Percentiles rank a stretch among this genome's conserved stretches.
These are phyloP conservation scores for Pseudonitzschia multistriata DNA, from an alignment of 108 stramenopile genomes.

Conservation along the genomic window DNA sequence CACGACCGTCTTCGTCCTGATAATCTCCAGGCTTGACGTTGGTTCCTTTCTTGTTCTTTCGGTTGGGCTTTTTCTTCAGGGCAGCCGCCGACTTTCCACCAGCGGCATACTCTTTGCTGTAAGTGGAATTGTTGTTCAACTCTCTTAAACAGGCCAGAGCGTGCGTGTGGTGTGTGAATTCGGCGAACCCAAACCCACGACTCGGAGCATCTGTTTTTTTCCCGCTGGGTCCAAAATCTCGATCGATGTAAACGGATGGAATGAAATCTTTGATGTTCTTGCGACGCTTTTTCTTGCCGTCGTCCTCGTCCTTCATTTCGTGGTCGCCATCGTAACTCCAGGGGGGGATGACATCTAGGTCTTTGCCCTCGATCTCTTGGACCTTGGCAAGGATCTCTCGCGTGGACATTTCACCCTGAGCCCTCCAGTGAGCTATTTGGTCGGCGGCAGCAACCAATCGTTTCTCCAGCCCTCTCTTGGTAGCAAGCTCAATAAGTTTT, in stretches of 20 bases:
- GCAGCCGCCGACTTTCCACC: slow-evolving; percentile 63
- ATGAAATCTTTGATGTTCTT: slow-evolving; percentile 83
- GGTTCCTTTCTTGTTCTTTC: slow-evolving; percentile 28
- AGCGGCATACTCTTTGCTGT: slow-evolving; percentile 64
- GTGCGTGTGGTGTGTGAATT: slow-evolving; percentile 94
- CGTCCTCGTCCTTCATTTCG: not conserved
- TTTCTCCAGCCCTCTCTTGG: slow-evolving; percentile 66
- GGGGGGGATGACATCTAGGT: slow-evolving; percentile 21
- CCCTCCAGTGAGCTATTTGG: slow-evolving; percentile 75
- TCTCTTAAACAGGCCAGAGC: slow-evolving; percentile 94
- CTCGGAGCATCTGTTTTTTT: slow-evolving; percentile 57
- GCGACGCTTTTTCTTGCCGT: slow-evolving; percentile 1
- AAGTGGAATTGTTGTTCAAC: slow-evolving; percentile 95
- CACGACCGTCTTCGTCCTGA: slow-evolving; percentile 53
- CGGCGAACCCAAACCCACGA: slow-evolving; percentile 98
- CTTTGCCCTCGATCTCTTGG: slow-evolving; percentile 30
- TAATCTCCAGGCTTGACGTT: slow-evolving; percentile 30
- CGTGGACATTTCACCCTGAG: slow-evolving; percentile 65
- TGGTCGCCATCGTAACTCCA: slow-evolving; percentile 25
- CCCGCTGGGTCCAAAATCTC: slow-evolving; percentile 58
- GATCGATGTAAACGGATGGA: slow-evolving; percentile 81
- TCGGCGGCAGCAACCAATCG: slow-evolving; percentile 78
- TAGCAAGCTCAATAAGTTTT: slow-evolving; percentile 65
- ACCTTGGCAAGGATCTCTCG: slow-evolving; percentile 66
- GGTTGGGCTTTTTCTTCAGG: slow-evolving; percentile 36